Percentiles rank a stretch among this genome's conserved stretches.
phyloP scores from a whole-genome alignment of 139 green algal genomes.

The Zygnema circumcarinatum region DNA sequence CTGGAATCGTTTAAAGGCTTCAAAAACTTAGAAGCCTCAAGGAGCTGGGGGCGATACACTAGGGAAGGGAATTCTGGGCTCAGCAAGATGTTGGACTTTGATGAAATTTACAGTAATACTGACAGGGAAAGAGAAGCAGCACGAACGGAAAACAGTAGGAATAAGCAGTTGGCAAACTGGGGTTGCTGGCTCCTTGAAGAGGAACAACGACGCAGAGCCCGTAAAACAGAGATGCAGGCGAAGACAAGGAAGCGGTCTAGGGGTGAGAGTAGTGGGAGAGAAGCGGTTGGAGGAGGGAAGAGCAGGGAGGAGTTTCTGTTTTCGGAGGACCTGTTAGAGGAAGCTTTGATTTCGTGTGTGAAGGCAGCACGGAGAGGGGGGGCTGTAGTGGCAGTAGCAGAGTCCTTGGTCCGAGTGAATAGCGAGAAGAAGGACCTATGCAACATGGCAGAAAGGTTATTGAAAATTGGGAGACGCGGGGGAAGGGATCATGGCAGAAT shows the following conservation, averaged over 20 bases:
- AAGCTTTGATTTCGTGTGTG: not conserved
- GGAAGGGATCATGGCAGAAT: too few relatives aligned
- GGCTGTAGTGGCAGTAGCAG: not conserved
- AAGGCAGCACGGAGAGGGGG: not conserved
- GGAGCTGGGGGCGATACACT: too few relatives aligned
- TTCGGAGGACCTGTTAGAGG: not conserved
- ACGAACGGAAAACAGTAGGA: not conserved
- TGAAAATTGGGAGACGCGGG: not conserved
- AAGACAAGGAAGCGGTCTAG: not conserved
- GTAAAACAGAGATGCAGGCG: not conserved
- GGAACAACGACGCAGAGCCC: not conserved
- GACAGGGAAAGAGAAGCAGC: not conserved
- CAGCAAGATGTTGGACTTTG: too few relatives aligned
- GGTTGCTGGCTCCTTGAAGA: not conserved
- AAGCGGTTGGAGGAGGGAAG: not conserved
- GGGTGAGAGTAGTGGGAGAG: too few relatives aligned
- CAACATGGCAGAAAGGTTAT: not conserved
- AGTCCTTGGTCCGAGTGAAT: not conserved
- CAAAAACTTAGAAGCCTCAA: not conserved
- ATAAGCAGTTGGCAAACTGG: not conserved
- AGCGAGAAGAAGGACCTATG: not conserved
- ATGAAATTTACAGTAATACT: too few relatives aligned
- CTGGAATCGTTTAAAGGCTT: not conserved
- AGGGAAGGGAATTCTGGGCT: too few relatives aligned
- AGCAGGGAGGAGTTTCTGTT: not conserved